Conservation (phyloP, 225 moss, liverwort and hornwort genomes). For the Polytrichum formosum region DNA sequence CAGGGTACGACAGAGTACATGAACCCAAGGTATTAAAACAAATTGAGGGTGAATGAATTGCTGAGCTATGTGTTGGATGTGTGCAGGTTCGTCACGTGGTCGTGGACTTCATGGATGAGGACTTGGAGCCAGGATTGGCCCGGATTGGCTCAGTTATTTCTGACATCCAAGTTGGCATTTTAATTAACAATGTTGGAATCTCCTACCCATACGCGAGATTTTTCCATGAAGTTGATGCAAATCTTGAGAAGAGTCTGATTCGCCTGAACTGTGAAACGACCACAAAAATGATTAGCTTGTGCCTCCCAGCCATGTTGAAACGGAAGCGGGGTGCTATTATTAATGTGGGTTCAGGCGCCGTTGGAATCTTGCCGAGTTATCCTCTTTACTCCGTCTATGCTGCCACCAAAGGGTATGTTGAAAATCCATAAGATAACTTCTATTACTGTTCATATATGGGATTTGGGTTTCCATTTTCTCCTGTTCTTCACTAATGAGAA, state of each 20-base stretch:
- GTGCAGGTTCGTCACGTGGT: constrained; percentile 31
- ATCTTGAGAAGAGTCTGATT: constrained; percentile 52
- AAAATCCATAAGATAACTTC: background rate
- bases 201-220: constrained; percentile 71
- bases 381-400: constrained; percentile 71
- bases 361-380: constrained; percentile 53
- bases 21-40: too few relatives aligned
- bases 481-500: too few relatives aligned
- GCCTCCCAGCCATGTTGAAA: constrained; percentile 64
- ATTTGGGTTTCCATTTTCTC: too few relatives aligned
- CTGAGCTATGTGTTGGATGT: too few relatives aligned
- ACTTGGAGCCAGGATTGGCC: constrained; percentile 41
- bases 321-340: constrained; percentile 54
- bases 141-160: constrained; percentile 36
- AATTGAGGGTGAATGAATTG: too few relatives aligned
- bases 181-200: constrained; percentile 66
- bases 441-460: background rate
- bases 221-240: constrained; percentile 58
- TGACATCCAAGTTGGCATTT: constrained; percentile 55
- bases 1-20: too few relatives aligned
- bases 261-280: constrained; percentile 63
- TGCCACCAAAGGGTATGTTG: constrained; percentile 56
- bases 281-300: constrained; percentile 58
- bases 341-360: constrained; percentile 64
- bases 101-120: constrained; percentile 64